Conservation (phyloP, 2,329 filamentous ascomycete genomes). For the Fusarium poae region DNA sequence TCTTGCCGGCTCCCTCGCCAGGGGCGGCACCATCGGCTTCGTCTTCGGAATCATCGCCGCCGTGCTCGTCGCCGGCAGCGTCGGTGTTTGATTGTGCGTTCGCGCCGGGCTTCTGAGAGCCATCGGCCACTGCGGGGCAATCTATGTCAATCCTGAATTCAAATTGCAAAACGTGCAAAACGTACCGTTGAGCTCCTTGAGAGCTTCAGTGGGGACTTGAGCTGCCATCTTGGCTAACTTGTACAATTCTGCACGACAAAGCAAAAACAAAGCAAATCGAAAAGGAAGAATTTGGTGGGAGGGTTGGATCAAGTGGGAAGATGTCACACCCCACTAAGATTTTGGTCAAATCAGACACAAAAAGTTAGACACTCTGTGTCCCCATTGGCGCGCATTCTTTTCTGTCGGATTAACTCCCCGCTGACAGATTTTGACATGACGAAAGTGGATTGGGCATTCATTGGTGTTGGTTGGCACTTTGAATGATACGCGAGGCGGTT, state of each 20-base stretch:
- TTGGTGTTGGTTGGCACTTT: conserved; percentile 18
- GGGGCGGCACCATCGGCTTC: conserved; percentile 59
- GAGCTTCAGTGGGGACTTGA: conserved; percentile 59
- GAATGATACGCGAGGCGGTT: conserved; percentile 20
- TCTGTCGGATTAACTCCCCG: conserved; percentile 32
- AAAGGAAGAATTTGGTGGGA: conserved; percentile 44
- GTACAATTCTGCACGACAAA: conserved; percentile 24
- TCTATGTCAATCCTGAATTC: conserved; percentile 20
- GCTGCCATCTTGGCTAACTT: conserved; percentile 57
- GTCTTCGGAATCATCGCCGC: conserved; percentile 67
- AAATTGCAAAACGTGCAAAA: background rate
- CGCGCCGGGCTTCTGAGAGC: conserved; percentile 57
- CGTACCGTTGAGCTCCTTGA: conserved; percentile 60
- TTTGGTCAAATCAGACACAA: conserved; percentile 38
- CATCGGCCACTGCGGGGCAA: conserved; percentile 56
- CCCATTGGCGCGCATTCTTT: background rate
- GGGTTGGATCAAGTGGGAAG: conserved; percentile 34
- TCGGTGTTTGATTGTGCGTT: conserved; percentile 56
- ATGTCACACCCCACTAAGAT: conserved; percentile 45
- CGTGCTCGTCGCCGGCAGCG: conserved; percentile 58
- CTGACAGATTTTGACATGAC: conserved; percentile 46
- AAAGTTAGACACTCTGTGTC: background rate
- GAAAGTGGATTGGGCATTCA: conserved; percentile 37
- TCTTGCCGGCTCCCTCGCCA: conserved; percentile 55
- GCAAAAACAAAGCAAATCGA: conserved; percentile 14